Base-by-base conservation (phyloP, 1,139 yeast genomes). In the Pichia sp. region DNA sequence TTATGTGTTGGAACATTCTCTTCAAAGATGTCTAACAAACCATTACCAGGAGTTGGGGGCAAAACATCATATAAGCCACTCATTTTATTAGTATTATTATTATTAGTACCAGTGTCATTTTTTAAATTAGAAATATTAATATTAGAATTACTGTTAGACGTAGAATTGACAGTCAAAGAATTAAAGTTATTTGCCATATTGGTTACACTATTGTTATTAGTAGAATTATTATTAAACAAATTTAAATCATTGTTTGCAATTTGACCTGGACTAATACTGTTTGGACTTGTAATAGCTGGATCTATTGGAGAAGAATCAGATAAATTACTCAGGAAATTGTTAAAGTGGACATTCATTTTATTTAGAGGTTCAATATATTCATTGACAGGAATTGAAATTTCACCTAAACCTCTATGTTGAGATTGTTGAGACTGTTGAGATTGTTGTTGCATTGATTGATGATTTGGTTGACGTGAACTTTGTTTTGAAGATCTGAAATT, bases 371-470 rank as follows among this genome's bases (percentile, higher is more conserved):
- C 57, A 18, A 68, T 60, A 46, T 66, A 69, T 48, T 70, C 76
- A 43, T 67, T 69, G 19, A 70, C 50, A 2, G 76, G 73, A 3
- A 70, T 60, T 2, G 64, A 51, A 1, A 69, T 71, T 45, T 70
- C 76, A 16, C 75, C 76, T 6, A 65, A 60, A 31, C 71, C 60
- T 31, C 52, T 45, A 42, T 48, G 37, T 28, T 37, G 37, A 16
- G 22, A 31, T n/a, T 14, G 28, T 15, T 24, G 38, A n/a, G 32
- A 41, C 8, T 31, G 24, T 14, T 29, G 34, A 7, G 11, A 42
- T 4, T 25, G 37, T 33, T 37, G 42, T 24, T 41, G 25, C 20
- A 5, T 34, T 16, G 22, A 31, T n/a, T 22, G 42, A 13, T 28
- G 36, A 16, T 33, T 33, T 8, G 33, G 28, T 15, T 36, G 37